Evolutionary conservation across 2,329 filamentous ascomycete genomes (phyloP), one percentile per base, ranked within the genome.

Genomic region (Gaeumannomyces tritici): DNA sequence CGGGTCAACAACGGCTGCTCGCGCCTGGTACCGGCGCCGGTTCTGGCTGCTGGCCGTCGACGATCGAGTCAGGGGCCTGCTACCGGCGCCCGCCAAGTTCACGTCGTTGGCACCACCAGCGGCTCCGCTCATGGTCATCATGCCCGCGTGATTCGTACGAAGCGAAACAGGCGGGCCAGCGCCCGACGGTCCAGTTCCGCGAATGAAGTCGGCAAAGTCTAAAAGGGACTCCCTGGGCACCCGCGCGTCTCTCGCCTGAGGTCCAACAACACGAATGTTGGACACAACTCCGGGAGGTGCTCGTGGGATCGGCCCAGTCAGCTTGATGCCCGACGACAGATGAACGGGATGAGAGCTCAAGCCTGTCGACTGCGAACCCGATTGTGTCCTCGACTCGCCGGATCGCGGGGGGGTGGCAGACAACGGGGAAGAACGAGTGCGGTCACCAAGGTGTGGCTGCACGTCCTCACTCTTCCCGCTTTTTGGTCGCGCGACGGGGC

Each of bases 141-240:
- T 28, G 31, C 6, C 59, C 63, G 54, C 29, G 51, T 11, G 63
- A 54, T 73, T 69, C 27, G 18, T 26, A 31, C 29, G 33, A 35
- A 35, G 11, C 31, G 18, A 71, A 70, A 59, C 72, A 75, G 56
- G 79, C 18, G 42, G 42, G 42, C 42, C 42, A 11, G 21, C 79
- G 51, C 76, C 77, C n/a, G 80, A 71, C 21, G 93, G 89, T 2
- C 91, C 91, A 33, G 91, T 96, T 0, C 89, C 90, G 64, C 91
- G 88, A 69, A 96, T 91, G 72, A 96, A 97, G 64, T 96, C 89
- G 27, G 91, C 90, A 75, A 97, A 91, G 69, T 96, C 93, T 57
- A 86, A 81, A 11, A 89, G 84, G 0, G 91, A 91, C 65, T 93
- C 89, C 6, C 81, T 79, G 12, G 85, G 81, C 11, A 89, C 79